phyloP scores from a whole-genome alignment of 345 rosid species.

The Populus deltoides region DNA sequence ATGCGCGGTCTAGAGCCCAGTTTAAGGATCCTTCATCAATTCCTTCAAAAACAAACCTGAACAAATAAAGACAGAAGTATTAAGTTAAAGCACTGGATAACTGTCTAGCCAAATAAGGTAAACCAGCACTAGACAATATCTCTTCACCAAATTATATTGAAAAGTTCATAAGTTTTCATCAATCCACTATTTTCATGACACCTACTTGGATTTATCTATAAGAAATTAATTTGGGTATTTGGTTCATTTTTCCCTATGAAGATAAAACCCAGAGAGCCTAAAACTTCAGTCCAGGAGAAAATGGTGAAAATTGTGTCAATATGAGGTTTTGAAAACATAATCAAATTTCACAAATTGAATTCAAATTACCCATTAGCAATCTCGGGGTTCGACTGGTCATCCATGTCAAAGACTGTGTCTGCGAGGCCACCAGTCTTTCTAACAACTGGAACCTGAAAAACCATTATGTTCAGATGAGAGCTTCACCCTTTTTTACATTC shows the following conservation, averaged over 20 bases:
- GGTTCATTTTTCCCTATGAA: no score
- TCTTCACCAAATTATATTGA: not conserved
- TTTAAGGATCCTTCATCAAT: slow-evolving; percentile 55
- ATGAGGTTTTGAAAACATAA: not conserved
- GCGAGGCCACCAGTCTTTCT: slow-evolving; percentile 67
- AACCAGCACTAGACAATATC: not conserved
- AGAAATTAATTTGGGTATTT: not conserved
- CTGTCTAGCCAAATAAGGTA: not conserved
- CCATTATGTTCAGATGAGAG: slow-evolving; percentile 5
- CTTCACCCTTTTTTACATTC: not conserved
- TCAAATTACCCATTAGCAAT: slow-evolving; percentile 50
- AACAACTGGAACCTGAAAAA: slow-evolving; percentile 49
- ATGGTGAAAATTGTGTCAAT: not conserved
- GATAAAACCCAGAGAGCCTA: not conserved
- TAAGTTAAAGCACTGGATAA: not conserved
- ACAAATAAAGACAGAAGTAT: not conserved
- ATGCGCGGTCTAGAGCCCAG: slow-evolving; percentile 50
- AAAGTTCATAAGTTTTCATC: not conserved
- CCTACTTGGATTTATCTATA: not conserved
- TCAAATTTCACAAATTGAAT: not conserved
- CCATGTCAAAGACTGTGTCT: slow-evolving; percentile 56
- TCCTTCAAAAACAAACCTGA: slow-evolving; percentile 57
- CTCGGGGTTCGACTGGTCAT: slow-evolving; percentile 36
- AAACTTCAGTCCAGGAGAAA: not conserved
- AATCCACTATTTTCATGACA: not conserved